Evolutionary conservation across 2,329 filamentous ascomycete genomes (phyloP).

Genomic region (Gyromitra esculenta): DNA sequence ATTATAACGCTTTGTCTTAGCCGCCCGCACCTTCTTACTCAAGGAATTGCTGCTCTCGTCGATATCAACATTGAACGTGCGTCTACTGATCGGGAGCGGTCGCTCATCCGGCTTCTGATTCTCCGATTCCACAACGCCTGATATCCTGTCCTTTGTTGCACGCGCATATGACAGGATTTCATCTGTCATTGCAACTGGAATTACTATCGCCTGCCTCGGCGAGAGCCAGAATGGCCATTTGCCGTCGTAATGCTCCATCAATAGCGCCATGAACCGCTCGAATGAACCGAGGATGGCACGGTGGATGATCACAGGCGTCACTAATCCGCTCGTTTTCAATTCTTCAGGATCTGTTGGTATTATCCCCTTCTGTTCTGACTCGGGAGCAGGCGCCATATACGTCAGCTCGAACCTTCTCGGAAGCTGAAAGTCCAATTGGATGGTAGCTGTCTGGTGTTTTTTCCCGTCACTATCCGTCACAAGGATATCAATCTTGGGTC

Average conservation of each 20-base stretch:
- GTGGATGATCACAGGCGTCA: constrained; percentile 82
- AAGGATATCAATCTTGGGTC: constrained; percentile 90
- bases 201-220: constrained; percentile 74
- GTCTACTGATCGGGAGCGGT: constrained; percentile 50
- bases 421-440: constrained; percentile 89
- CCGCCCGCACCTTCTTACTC: constrained; percentile 75
- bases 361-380: constrained; percentile 46
- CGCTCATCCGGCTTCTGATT: constrained; percentile 8
- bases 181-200: constrained; percentile 73
- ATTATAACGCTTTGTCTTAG: constrained; percentile 76
- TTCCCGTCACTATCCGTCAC: constrained; percentile 82
- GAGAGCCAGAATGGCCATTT: constrained; percentile 90
- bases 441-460: constrained; percentile 86
- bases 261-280: constrained; percentile 82
- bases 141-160: constrained; percentile 61
- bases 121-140: constrained; percentile 65
- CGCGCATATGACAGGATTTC: constrained; percentile 64
- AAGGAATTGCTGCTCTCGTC: constrained; percentile 72
- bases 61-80: constrained; percentile 68
- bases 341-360: constrained; percentile 63
- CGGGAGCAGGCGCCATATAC: constrained; percentile 66
- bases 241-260: constrained; percentile 84
- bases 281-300: constrained; percentile 85
- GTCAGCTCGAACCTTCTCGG: constrained; percentile 81
- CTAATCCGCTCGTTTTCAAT: constrained; percentile 68